A percentile compares a stretch with the other conserved stretches of the same genome.
phyloP scores from a whole-genome alignment of 371 early-diverging fungal species.

The Rhizopus sp. region DNA sequence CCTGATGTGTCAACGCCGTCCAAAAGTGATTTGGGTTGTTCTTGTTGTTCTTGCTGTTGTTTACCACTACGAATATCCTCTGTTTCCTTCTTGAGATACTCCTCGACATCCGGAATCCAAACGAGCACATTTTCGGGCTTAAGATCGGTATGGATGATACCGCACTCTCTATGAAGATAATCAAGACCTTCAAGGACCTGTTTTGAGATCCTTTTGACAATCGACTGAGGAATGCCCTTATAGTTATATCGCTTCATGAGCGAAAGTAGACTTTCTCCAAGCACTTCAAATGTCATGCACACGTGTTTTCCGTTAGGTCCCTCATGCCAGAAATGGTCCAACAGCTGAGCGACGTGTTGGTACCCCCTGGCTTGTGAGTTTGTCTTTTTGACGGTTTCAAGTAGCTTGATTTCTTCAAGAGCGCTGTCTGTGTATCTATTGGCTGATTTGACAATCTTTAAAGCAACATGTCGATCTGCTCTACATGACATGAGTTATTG shows the following conservation, averaged over 20 bases:
- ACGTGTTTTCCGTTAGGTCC: conserved; percentile 95
- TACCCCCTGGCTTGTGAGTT: conserved; percentile 63
- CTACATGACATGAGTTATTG: conserved; percentile 24
- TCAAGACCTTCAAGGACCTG: conserved; percentile 92
- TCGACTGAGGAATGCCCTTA: conserved; percentile 75
- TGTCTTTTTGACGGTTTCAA: conserved; percentile 72
- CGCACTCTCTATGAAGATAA: conserved; percentile 93
- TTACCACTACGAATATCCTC: conserved; percentile 17
- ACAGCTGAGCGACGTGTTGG: conserved; percentile 77
- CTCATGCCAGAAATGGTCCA: conserved; percentile 86
- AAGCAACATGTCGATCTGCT: conserved; percentile 80
- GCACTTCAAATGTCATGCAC: conserved; percentile 96
- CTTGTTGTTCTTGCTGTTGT: conserved; percentile 9
- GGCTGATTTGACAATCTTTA: conserved; percentile 96
- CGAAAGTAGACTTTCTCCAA: conserved; percentile 92
- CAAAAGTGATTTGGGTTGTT: conserved; percentile 4
- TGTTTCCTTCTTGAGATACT: conserved; percentile 27
- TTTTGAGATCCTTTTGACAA: conserved; percentile 86
- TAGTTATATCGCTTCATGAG: conserved; percentile 74
- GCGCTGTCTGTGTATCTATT: conserved; percentile 95
- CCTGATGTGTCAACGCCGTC: conserved; percentile 15
- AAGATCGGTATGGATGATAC: conserved; percentile 98
- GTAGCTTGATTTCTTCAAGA: conserved; percentile 91
- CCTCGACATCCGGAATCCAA: conserved; percentile 82
- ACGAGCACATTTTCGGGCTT: conserved; percentile 97